Base-by-base conservation (phyloP, 116 monocot species). In the Papilionanthe hybrid region DNA sequence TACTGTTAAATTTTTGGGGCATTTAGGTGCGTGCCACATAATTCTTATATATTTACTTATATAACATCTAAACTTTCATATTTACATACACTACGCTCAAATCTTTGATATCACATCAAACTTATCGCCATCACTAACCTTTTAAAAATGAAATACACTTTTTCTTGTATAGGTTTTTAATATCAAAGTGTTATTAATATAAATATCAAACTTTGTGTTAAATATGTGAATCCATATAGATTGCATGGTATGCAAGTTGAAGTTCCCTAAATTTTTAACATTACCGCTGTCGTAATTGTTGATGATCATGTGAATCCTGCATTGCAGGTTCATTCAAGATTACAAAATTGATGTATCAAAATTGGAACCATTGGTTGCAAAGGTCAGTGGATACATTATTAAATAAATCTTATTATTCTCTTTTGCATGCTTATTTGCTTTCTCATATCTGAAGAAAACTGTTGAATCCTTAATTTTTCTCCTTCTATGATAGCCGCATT, bases 281-380 rank as follows among this genome's bases (percentile, higher is more conserved):
- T 69, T 69, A 69, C 32, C 37, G 4, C 5, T 17, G 37, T 69
- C 5, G 5, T 25, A 63, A 63, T 18, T 69, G 37, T 69, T 69
- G 69, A 69, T 69, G 15, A 69, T 17, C 69, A 18, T 69, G 30
- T 69, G 69, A 69, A 69, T 25, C 15, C 37, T 69, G 69, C 27
- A 12, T 29, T 67, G 28, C 76, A 99, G 99, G 72, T 99, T 91
- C 87, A 68, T 93, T 66, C 82, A 72, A 23, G 95, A 95, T 42
- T 95, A 99, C 78, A 91, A 75, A 79, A 84, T 99, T 85, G 95
- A 99, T 84, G 99, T 99, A 23, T 93, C 99, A 65, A 95, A 95
- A 81, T 82, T 99, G 87, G 99, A 99, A 82, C 99, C 99, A 37
- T 27, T 99, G 79, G 95, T 99, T 79, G 99, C 99, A 53, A 99